phyloP scores from a whole-genome alignment of 1,139 yeast genomes.

The Hyphopichia wangnamkhiaoensis region DNA sequence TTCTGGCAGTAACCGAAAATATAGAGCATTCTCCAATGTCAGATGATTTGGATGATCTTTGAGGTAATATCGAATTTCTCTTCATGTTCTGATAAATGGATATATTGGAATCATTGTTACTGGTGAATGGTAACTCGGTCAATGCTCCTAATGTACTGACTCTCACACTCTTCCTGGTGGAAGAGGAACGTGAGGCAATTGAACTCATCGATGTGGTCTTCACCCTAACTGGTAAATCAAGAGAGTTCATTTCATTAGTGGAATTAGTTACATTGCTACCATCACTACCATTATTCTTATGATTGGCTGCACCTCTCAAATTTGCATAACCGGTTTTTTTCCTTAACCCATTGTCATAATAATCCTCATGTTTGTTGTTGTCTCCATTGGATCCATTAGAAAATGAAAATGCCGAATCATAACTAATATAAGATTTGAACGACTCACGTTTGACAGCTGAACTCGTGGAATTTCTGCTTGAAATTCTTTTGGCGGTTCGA shows the following conservation, averaged over 20 bases:
- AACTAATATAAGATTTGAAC: constrained; percentile 51
- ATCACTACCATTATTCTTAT: background rate
- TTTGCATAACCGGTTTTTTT: constrained; percentile 42
- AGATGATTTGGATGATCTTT: constrained; percentile 22
- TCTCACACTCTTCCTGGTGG: constrained; percentile 33
- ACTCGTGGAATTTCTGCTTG: constrained; percentile 27
- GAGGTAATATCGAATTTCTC: constrained; percentile 5
- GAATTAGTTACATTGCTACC: background rate
- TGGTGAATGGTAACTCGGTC: constrained; percentile 43
- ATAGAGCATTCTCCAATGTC: constrained; percentile 39
- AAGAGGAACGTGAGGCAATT: constrained; percentile 24
- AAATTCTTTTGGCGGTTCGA: constrained; percentile 17
- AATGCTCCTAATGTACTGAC: constrained; percentile 43
- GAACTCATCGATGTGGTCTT: constrained; percentile 24
- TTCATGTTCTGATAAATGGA: constrained; percentile 7
- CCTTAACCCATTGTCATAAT: constrained; percentile 20
- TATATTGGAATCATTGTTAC: constrained; percentile 15
- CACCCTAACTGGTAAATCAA: constrained; percentile 25
- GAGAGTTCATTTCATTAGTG: constrained; percentile 14
- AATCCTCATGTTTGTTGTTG: constrained; percentile 14
- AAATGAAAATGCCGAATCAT: constrained; percentile 54
- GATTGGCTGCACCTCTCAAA: constrained; percentile 28
- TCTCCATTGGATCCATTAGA: constrained; percentile 24
- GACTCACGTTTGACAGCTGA: constrained; percentile 40
- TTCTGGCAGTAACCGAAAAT: constrained; percentile 33